phyloP scores from a whole-genome alignment of 805 yeast genomes.

The Trichomonascus vanleenenianus region DNA sequence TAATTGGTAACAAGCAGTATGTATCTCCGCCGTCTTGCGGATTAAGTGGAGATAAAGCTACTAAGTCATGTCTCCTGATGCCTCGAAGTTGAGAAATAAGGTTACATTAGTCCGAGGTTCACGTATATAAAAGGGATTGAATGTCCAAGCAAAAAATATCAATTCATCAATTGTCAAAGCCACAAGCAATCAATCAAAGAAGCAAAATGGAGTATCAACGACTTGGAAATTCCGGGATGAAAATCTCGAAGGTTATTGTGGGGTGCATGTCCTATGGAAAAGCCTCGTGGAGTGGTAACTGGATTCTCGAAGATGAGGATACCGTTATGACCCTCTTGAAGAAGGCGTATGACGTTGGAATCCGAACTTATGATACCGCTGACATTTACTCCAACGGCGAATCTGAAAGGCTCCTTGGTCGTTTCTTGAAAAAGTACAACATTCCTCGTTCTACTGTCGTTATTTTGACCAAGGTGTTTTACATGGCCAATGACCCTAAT shows the following conservation, averaged over 20 bases:
- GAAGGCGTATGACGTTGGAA: constrained; percentile 37
- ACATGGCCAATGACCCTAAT: constrained; percentile 21
- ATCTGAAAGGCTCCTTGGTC: constrained; percentile 42
- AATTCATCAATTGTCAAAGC: no score
- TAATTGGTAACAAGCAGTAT: no score
- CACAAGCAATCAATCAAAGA: no score
- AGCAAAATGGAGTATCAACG: constrained; percentile 8
- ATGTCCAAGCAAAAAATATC: no score
- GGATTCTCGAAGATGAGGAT: constrained; percentile 43
- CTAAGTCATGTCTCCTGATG: no score
- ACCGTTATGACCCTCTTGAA: constrained; percentile 37
- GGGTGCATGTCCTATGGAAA: constrained; percentile 34
- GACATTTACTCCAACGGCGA: constrained; percentile 37
- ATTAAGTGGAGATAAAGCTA: no score
- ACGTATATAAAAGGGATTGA: no score
- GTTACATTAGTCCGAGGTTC: no score
- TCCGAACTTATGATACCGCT: constrained; percentile 41
- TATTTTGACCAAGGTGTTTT: constrained; percentile 40
- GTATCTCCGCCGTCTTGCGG: no score
- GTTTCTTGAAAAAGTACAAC: constrained; percentile 42
- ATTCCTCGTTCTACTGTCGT: constrained; percentile 49
- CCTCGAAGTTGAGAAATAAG: no score
- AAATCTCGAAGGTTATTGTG: constrained; percentile 31
- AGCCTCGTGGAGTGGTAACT: constrained; percentile 30
- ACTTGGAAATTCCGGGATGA: constrained; percentile 32